These are phyloP conservation scores for Aureobasidium uvarum DNA, from an alignment of 2,329 filamentous ascomycete species.

Conservation along the genomic window DNA sequence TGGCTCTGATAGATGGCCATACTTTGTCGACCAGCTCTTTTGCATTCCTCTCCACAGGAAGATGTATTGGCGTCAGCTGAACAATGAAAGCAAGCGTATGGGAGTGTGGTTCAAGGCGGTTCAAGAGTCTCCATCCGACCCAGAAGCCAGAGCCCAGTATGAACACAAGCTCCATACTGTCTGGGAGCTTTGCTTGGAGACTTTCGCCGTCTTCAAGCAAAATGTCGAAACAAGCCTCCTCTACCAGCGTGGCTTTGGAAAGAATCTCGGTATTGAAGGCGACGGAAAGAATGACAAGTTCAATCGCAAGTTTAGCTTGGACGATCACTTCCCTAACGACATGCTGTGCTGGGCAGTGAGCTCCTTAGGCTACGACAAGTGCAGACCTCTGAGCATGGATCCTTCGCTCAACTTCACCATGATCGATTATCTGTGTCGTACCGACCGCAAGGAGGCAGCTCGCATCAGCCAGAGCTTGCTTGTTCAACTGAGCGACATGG, in stretches of 20 bases:
- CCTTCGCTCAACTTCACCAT: constrained; percentile 8
- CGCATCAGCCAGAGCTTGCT: constrained; percentile 6
- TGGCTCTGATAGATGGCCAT: not conserved
- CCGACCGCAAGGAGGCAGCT: not conserved
- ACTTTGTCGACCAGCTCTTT: constrained; percentile 2
- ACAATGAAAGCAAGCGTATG: too few species aligned
- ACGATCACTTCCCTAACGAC: constrained; percentile 11
- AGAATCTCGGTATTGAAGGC: constrained; percentile 5
- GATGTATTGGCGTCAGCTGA: constrained; percentile 9
- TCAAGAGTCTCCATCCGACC: too few species aligned
- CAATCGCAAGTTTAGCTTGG: not conserved
- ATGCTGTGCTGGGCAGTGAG: constrained; percentile 10
- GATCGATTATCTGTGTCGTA: constrained; percentile 12
- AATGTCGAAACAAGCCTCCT: not conserved
- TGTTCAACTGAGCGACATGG: constrained; percentile 16
- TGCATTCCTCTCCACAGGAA: not conserved
- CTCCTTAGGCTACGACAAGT: constrained; percentile 1
- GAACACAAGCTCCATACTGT: not conserved
- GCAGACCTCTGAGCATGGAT: constrained; percentile 9
- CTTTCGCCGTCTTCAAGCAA: not conserved
- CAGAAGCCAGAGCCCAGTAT: too few species aligned
- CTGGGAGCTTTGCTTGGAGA: not conserved
- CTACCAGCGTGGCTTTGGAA: constrained; percentile 5
- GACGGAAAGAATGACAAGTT: not conserved
- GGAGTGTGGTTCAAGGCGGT: too few species aligned